These are phyloP conservation scores for Metschnikowia reukaufii DNA, from an alignment of 805 yeast genomes.

Conservation along the genomic window DNA sequence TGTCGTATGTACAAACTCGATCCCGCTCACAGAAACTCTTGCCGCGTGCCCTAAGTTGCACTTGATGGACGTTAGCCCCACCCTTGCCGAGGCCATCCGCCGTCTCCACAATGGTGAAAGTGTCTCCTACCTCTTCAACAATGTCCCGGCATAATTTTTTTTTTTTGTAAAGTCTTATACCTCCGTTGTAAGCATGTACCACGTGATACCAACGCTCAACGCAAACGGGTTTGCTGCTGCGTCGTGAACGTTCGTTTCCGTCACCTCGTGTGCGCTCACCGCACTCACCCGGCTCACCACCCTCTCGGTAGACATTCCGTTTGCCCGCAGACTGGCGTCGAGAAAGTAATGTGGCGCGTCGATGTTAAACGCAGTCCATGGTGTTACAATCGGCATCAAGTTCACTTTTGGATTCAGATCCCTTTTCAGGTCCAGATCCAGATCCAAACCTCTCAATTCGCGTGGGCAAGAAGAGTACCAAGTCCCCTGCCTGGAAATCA, in stretches of 20 bases:
- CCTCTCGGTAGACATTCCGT: slow-evolving; percentile 50
- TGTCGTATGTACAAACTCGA: slow-evolving; percentile 90
- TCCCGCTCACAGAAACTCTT: slow-evolving; percentile 72
- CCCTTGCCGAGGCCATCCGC: slow-evolving; percentile 90
- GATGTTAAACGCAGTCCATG: slow-evolving; percentile 95
- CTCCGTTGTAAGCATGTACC: slow-evolving; percentile 45
- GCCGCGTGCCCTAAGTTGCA: slow-evolving; percentile 66
- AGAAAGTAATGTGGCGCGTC: slow-evolving; percentile 85
- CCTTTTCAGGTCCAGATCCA: neutral
- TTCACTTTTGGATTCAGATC: neutral
- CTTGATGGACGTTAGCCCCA: slow-evolving; percentile 80
- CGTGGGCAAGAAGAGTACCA: slow-evolving; percentile 85
- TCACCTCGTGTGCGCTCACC: slow-evolving; percentile 54
- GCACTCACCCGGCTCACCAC: slow-evolving; percentile 71
- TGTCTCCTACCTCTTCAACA: slow-evolving; percentile 79
- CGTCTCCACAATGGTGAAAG: slow-evolving; percentile 96
- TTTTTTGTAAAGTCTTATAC: neutral
- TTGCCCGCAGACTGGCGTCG: slow-evolving; percentile 38
- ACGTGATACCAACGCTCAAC: slow-evolving; percentile 57
- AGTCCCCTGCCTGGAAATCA: slow-evolving; percentile 68
- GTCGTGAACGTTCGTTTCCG: slow-evolving; percentile 39
- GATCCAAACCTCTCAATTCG: slow-evolving; percentile 40
- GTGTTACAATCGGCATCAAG: slow-evolving; percentile 34
- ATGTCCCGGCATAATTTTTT: slow-evolving; percentile 39
- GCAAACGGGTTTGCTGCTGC: slow-evolving; percentile 59